These are phyloP conservation scores for Microcos paniculata DNA, from an alignment of 345 rosid genomes.

Conservation along the genomic window DNA sequence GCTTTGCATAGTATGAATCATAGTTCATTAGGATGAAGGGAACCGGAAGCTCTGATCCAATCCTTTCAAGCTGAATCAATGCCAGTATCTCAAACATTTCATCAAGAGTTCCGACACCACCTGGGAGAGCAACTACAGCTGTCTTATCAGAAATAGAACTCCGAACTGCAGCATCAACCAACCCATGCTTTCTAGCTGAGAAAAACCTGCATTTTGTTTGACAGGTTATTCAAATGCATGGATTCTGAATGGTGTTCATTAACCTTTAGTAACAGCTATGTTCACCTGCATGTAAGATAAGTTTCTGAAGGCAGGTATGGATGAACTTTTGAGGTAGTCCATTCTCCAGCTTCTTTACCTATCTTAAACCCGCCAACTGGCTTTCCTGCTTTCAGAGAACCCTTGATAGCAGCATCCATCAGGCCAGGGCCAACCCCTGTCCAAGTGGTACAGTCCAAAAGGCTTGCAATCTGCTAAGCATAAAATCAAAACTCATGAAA, in stretches of 20 bases:
- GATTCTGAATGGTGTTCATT: neutral
- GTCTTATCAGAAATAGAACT: constrained; percentile 54
- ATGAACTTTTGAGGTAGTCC: constrained; percentile 87
- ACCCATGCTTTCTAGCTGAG: constrained; percentile 93
- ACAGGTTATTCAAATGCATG: neutral
- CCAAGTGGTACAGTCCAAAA: constrained; percentile 89
- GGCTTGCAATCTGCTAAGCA: constrained; percentile 60
- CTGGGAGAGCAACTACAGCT: constrained; percentile 81
- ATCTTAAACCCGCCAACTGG: constrained; percentile 87
- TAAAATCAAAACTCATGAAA: neutral
- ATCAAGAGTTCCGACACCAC: constrained; percentile 86
- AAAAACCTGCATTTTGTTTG: constrained; percentile 57
- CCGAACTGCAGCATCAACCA: constrained; percentile 79
- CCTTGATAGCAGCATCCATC: constrained; percentile 88
- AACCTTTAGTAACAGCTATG: neutral
- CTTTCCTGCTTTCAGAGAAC: constrained; percentile 78
- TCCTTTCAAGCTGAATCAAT: constrained; percentile 76
- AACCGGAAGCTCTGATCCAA: constrained; percentile 72
- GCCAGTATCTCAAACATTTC: constrained; percentile 85
- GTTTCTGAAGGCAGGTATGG: constrained; percentile 71
- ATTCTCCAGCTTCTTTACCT: constrained; percentile 83
- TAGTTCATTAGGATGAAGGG: constrained; percentile 90
- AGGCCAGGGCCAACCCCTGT: constrained; percentile 96
- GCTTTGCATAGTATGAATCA: constrained; percentile 68
- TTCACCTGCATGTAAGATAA: constrained; percentile 89